phyloP scores from a whole-genome alignment of 2,329 filamentous ascomycete species.

The Fusarium coicis region DNA sequence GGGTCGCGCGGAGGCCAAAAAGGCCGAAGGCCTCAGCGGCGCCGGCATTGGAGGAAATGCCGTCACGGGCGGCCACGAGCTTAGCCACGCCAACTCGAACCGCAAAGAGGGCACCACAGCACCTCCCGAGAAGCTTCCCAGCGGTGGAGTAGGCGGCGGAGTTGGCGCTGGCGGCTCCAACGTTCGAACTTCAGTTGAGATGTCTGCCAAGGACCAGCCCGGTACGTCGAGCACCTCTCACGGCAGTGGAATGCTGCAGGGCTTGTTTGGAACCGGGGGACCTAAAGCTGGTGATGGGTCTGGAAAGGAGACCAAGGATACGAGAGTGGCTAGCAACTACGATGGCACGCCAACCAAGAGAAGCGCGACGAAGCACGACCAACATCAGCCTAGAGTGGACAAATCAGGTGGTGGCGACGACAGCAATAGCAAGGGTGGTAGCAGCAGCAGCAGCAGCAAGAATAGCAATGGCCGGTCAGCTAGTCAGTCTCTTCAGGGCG shows the following conservation, averaged over 20 bases:
- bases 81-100: slow-evolving; percentile 35
- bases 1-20: slow-evolving; percentile 44
- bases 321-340: slow-evolving; percentile 30
- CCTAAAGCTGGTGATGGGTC: slow-evolving; percentile 11
- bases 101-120: slow-evolving; percentile 39
- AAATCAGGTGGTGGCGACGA: background rate
- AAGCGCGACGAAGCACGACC: slow-evolving; percentile 15
- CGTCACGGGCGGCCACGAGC: slow-evolving; percentile 47
- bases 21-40: slow-evolving; percentile 45
- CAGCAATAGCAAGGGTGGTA: background rate
- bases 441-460: background rate
- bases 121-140: slow-evolving; percentile 47
- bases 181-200: slow-evolving; percentile 44
- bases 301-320: slow-evolving; percentile 30
- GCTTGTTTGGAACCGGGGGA: slow-evolving; percentile 43
- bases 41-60: slow-evolving; percentile 48
- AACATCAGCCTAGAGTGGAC: slow-evolving; percentile 19
- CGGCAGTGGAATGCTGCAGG: slow-evolving; percentile 25
- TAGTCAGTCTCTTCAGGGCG: background rate
- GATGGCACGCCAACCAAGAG: slow-evolving; percentile 26
- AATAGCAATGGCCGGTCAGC: background rate
- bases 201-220: slow-evolving; percentile 27
- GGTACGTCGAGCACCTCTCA: slow-evolving; percentile 16
- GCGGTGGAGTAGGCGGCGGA: slow-evolving; percentile 49
- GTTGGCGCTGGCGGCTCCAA: slow-evolving; percentile 45